A percentile compares a stretch with the other conserved stretches of the same genome.
Evolutionary conservation across 768 basidiomycete species (phyloP).

Genomic region (Rhizopogon roseolus): DNA sequence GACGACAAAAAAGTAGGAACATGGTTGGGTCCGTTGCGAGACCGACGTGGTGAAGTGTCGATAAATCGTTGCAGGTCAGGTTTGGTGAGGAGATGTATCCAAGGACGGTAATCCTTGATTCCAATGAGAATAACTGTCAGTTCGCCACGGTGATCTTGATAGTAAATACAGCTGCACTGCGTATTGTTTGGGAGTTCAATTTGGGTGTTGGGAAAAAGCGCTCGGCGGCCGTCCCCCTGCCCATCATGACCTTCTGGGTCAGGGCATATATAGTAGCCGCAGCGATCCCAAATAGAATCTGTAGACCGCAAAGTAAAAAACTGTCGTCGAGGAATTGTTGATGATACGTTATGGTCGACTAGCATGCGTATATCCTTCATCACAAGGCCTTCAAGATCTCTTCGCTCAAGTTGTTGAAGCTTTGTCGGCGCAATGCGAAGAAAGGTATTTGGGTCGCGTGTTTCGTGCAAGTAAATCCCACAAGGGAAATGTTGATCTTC

Average conservation of each 20-base stretch:
- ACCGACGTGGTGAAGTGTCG: background rate
- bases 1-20: too few relatives aligned
- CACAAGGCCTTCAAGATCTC: background rate
- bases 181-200: background rate
- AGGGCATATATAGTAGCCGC: background rate
- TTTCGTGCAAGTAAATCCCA: background rate
- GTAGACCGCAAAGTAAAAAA: background rate
- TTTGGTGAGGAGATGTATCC: background rate
- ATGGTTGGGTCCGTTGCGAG: too few relatives aligned
- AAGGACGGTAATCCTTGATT: background rate
- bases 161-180: background rate
- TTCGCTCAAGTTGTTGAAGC: background rate
- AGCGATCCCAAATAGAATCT: background rate
- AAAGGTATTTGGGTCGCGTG: background rate
- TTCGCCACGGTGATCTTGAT: background rate
- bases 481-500: background rate
- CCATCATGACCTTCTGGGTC: background rate
- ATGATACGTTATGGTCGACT: background rate
- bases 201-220: background rate
- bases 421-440: background rate
- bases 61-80: background rate
- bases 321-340: background rate
- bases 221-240: background rate
- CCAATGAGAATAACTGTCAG: background rate
- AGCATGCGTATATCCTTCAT: background rate